Percentiles rank a stretch among this genome's conserved stretches.
These are phyloP conservation scores for Cyclotella kingstonii DNA, from an alignment of 108 stramenopile genomes.

Conservation along the genomic window DNA sequence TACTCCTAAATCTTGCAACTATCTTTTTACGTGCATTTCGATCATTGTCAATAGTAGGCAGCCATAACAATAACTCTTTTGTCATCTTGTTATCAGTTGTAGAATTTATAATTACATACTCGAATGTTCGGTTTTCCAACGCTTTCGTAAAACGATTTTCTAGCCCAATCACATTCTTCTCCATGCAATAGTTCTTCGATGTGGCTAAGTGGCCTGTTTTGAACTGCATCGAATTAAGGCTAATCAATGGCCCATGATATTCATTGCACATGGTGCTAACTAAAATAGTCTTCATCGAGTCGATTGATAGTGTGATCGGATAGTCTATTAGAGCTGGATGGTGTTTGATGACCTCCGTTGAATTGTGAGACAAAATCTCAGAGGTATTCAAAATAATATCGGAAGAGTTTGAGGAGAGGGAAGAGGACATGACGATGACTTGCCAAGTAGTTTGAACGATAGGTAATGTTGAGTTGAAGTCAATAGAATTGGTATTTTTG, in stretches of 20 bases:
- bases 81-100: neutral
- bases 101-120: constrained; percentile 1
- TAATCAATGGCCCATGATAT: neutral
- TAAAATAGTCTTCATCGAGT: neutral
- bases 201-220: neutral
- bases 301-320: constrained; percentile 12
- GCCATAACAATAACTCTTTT: neutral
- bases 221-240: neutral
- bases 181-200: constrained; percentile 6
- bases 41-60: too few relatives aligned
- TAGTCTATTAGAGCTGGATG: neutral
- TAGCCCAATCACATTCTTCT: constrained; percentile 1
- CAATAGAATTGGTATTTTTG: too few relatives aligned
- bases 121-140: neutral
- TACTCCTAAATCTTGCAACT: too few relatives aligned
- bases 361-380: neutral
- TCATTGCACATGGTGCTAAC: constrained; percentile 5
- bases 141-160: neutral
- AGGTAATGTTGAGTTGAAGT: too few relatives aligned
- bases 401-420: neutral
- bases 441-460: too few relatives aligned
- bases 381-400: neutral
- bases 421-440: neutral
- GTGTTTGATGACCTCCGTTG: neutral
- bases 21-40: too few relatives aligned